Evolutionary conservation across 2,329 filamentous ascomycete genomes (phyloP).

Genomic region (Coniochaeta sp.): DNA sequence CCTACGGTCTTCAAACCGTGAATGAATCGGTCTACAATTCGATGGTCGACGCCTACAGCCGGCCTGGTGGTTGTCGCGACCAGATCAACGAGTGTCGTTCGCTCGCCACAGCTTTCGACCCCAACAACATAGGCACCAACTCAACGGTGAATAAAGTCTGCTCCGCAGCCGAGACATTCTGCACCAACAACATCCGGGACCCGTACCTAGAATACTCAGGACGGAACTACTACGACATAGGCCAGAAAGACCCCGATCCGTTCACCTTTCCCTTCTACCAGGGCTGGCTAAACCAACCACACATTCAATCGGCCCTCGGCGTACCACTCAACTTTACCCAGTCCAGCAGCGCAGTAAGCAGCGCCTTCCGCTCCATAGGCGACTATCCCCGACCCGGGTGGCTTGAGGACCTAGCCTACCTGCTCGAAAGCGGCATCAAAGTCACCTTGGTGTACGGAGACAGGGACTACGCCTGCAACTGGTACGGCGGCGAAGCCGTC

Average conservation of each 20-base stretch:
- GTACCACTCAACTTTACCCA: slow-evolving; percentile 50
- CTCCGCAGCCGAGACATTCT: slow-evolving; percentile 5
- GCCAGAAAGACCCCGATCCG: slow-evolving; percentile 34
- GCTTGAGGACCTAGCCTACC: slow-evolving; percentile 33
- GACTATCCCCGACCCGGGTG: slow-evolving; percentile 33
- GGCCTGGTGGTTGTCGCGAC: slow-evolving; percentile 1
- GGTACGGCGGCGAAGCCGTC: slow-evolving; percentile 56
- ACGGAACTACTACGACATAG: slow-evolving; percentile 47
- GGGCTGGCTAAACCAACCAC: slow-evolving; percentile 44
- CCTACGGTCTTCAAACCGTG: slow-evolving; percentile 14
- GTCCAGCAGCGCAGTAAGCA: slow-evolving; percentile 16
- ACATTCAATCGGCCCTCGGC: slow-evolving; percentile 47
- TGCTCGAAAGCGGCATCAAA: slow-evolving; percentile 43
- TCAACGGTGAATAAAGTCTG: slow-evolving; percentile 9
- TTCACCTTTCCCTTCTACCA: slow-evolving; percentile 41
- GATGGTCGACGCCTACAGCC: background rate
- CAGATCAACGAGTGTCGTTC: slow-evolving; percentile 15
- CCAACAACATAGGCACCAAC: slow-evolving; percentile 5
- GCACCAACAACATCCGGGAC: slow-evolving; percentile 2
- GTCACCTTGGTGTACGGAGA: slow-evolving; percentile 54
- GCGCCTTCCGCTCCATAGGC: slow-evolving; percentile 21
- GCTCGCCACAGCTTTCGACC: background rate
- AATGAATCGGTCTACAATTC: slow-evolving; percentile 2
- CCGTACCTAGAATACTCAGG: slow-evolving; percentile 3
- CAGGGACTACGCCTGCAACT: slow-evolving; percentile 37